Evolutionary conservation across 164 flowering plant species (phyloP), one percentile per base, ranked within the genome.

Genomic region (Nymphaea thermarum): DNA sequence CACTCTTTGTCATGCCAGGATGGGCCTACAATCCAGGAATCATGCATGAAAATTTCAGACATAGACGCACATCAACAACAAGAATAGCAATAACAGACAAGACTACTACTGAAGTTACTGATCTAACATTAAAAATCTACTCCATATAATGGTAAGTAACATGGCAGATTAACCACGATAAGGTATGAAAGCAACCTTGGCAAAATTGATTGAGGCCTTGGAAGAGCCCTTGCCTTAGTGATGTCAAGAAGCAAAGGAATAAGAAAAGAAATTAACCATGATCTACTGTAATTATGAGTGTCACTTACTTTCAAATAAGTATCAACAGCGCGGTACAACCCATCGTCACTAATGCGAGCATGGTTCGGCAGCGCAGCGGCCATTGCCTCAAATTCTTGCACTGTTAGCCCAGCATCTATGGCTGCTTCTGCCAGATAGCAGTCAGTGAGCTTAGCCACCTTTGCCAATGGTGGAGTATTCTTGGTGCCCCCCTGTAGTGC

Each of bases 391-490:
- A 90, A 90, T 25, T 76, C 83, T 1, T 84, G 70, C 14, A 83
- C 68, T 57, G 88, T 80, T 44, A 87, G 71, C 73, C 79, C 82
- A 7, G 84, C 80, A 76, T 90, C 91, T n/a, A 77, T 71, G 15
- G 91, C 77, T 65, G 80, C 73, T 72, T 90, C 93, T 55, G 91
- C 83, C n/a, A 90, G 82, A 76, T 87, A 90, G 10, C 86, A 84
- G 65, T 90, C 96, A n/a, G 86, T 74, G 42, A 90, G 73, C 72
- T 85, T 82, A 0, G 89, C 96, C 43, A 94, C 98, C 73, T 91
- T 93, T 25, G 81, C 72, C 64, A 87, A 55, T 2, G 88, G 83
- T 8, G 84, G 79, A 11, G 90, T 89, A 60, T 79, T 81, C 66
- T 74, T 84, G 1, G 63, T 47, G 4, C 69, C 78, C 12, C 81